Conservation (phyloP, 768 basidiomycete species). For the Daedaleopsis nitida region DNA sequence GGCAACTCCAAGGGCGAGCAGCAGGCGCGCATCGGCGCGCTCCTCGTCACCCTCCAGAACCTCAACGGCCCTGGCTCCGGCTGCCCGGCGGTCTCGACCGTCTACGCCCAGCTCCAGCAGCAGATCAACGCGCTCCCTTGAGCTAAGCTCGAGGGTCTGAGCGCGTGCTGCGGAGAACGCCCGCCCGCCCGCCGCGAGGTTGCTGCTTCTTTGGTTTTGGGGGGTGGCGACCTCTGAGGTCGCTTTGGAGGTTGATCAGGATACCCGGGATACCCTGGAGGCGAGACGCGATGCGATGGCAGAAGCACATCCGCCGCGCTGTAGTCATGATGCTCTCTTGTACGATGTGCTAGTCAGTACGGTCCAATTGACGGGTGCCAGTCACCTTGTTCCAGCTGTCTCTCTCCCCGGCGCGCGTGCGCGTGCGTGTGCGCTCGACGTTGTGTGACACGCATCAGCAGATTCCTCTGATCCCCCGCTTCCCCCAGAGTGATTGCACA, state of each 20-base stretch:
- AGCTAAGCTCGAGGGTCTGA: no score
- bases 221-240: no score
- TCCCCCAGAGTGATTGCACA: no score
- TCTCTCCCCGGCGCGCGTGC: background rate
- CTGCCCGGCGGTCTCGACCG: slow-evolving; percentile 66
- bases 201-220: no score
- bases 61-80: slow-evolving; percentile 65
- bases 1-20: slow-evolving; percentile 43
- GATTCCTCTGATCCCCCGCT: no score
- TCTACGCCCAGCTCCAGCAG: slow-evolving; percentile 38
- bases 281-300: background rate
- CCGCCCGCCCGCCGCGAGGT: no score
- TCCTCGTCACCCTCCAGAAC: slow-evolving; percentile 72
- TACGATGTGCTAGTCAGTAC: slow-evolving; percentile 12
- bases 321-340: background rate
- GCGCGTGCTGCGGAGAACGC: background rate
- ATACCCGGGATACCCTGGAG: background rate
- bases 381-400: slow-evolving; percentile 22
- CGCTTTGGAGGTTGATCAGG: background rate
- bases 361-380: slow-evolving; percentile 22
- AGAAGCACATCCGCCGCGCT: background rate
- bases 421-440: background rate
- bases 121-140: slow-evolving; percentile 26
- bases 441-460: background rate
- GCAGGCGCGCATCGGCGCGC: slow-evolving; percentile 51